A percentile compares a stretch with the other conserved stretches of the same genome.
These are phyloP conservation scores for Scheffersomyces quercinus DNA, from an alignment of 1,139 yeast species.

Conservation along the genomic window DNA sequence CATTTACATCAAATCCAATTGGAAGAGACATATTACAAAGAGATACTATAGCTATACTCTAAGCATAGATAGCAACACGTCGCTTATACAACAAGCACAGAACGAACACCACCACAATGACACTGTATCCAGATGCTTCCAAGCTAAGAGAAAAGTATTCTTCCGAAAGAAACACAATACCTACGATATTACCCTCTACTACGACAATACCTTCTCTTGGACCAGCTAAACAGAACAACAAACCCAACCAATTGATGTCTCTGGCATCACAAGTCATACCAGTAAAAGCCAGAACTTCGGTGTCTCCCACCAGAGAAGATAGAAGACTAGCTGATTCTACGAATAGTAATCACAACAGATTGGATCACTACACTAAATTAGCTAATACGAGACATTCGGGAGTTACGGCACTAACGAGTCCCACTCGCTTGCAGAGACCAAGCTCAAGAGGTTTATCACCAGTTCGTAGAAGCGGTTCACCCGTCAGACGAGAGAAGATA, in stretches of 20 bases:
- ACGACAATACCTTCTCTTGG: not conserved
- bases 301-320: constrained; percentile 1
- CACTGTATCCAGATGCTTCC: constrained; percentile 9
- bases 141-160: constrained; percentile 18
- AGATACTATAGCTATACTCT: too few relatives aligned
- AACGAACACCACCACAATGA: not conserved
- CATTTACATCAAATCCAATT: too few relatives aligned
- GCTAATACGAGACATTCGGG: too few relatives aligned
- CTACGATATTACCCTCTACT: constrained; percentile 3
- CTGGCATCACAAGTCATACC: not conserved
- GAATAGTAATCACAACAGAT: constrained; percentile 1
- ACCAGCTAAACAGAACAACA: not conserved
- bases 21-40: too few relatives aligned
- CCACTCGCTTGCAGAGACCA: constrained; percentile 1
- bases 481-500: constrained; percentile 32
- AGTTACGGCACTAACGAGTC: not conserved
- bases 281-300: constrained; percentile 1
- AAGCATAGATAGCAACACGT: too few relatives aligned
- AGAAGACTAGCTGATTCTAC: constrained; percentile 1
- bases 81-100: too few relatives aligned
- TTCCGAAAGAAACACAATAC: constrained; percentile 12
- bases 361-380: not conserved
- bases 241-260: not conserved
- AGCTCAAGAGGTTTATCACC: constrained; percentile 22
- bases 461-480: constrained; percentile 39